Percentiles rank a stretch among this genome's conserved stretches.
Evolutionary conservation across 257 asterid genomes (phyloP).

Genomic region (Buddleja alternifolia): DNA sequence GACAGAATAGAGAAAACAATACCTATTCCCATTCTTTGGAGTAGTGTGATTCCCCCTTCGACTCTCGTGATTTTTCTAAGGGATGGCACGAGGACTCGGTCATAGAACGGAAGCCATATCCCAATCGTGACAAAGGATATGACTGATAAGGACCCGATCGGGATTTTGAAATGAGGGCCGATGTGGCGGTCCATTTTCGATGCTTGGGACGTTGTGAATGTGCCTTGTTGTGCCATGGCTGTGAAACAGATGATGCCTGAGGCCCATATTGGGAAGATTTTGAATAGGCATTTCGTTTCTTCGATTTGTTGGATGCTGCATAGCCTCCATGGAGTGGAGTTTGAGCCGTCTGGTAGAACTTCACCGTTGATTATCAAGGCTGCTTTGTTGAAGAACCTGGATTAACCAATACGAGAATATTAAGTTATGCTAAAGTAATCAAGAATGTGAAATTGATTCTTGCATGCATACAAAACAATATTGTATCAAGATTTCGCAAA

Average conservation of each 20-base stretch:
- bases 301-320: constrained; percentile 69
- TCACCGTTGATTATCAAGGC: constrained; percentile 66
- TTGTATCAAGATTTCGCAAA: no score
- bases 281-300: constrained; percentile 72
- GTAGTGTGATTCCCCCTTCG: constrained; percentile 78
- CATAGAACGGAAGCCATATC: constrained; percentile 73
- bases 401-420: background rate
- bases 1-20: constrained; percentile 64
- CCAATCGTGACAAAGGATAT: constrained; percentile 77
- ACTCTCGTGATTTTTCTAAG: constrained; percentile 45
- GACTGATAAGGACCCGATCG: constrained; percentile 60
- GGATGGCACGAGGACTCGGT: constrained; percentile 59
- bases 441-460: no score
- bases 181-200: constrained; percentile 79
- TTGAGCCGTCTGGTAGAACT: constrained; percentile 45
- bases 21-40: constrained; percentile 87
- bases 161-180: constrained; percentile 64
- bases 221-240: constrained; percentile 73
- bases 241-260: constrained; percentile 74
- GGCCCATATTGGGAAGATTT: constrained; percentile 76
- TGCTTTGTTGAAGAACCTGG: constrained; percentile 72
- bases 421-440: background rate
- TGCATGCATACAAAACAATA: no score
- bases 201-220: constrained; percentile 76
- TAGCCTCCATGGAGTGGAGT: constrained; percentile 57